Conservation (phyloP, 2,329 filamentous ascomycete species). For the Fusarium dimerum region DNA sequence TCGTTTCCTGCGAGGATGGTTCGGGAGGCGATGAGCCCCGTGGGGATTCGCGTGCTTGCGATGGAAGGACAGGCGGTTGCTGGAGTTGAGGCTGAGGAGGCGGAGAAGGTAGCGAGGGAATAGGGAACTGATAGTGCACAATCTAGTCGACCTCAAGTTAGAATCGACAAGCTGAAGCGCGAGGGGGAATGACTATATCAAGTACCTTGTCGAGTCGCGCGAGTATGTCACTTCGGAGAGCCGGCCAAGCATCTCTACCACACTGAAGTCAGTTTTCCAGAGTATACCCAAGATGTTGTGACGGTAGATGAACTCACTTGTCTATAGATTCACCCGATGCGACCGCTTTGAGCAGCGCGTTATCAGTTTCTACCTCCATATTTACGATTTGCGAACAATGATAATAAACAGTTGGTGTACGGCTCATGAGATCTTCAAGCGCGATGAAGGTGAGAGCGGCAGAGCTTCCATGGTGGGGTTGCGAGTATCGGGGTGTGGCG, state of each 20-base stretch:
- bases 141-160: slow-evolving; percentile 54
- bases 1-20: slow-evolving; percentile 55
- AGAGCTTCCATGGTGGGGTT: slow-evolving; percentile 28
- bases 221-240: slow-evolving; percentile 64
- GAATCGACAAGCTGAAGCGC: slow-evolving; percentile 3
- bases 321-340: slow-evolving; percentile 55
- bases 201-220: slow-evolving; percentile 65
- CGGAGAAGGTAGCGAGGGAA: slow-evolving; percentile 58
- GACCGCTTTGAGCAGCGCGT: slow-evolving; percentile 49
- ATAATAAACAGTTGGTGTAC: slow-evolving; percentile 8
- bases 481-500: slow-evolving; percentile 27
- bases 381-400: slow-evolving; percentile 24
- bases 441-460: slow-evolving; percentile 10
- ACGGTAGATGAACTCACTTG: slow-evolving; percentile 46
- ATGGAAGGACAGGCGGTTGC: slow-evolving; percentile 22
- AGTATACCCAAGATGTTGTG: slow-evolving; percentile 11
- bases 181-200: background rate
- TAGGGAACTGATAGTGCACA: slow-evolving; percentile 72
- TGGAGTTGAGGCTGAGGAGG: slow-evolving; percentile 39
- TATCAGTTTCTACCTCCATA: slow-evolving; percentile 59
- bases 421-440: slow-evolving; percentile 10
- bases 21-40: slow-evolving; percentile 45
- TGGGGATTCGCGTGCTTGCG: slow-evolving; percentile 44
- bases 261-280: slow-evolving; percentile 30
- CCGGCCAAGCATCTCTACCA: slow-evolving; percentile 68